phyloP scores from a whole-genome alignment of 805 yeast genomes.

The Kuraishia hungarica region DNA sequence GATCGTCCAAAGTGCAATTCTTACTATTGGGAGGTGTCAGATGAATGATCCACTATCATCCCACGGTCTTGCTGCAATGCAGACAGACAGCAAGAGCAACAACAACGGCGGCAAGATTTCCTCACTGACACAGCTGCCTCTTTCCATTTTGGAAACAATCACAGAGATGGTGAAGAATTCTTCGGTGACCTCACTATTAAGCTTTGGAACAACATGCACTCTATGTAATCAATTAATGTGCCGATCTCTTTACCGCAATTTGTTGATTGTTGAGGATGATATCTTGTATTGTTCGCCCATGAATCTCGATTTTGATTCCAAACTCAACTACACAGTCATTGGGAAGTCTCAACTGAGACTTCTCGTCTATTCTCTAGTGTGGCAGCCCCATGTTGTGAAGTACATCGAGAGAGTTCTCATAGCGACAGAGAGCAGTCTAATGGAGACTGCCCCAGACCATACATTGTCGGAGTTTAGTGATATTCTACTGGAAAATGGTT shows the following conservation, averaged over 20 bases:
- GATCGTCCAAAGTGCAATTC: too few relatives aligned
- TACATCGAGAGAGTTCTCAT: background rate
- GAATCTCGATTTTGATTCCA: background rate
- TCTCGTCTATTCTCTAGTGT: background rate
- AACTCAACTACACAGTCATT: background rate
- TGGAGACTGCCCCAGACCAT: background rate
- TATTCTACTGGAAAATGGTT: background rate
- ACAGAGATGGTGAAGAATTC: background rate
- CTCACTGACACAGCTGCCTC: background rate
- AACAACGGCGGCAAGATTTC: background rate
- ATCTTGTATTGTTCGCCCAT: background rate
- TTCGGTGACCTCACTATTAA: background rate
- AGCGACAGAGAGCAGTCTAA: background rate
- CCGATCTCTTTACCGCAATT: background rate
- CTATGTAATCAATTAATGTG: background rate
- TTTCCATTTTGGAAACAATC: background rate
- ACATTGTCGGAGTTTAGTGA: background rate
- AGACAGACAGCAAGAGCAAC: background rate
- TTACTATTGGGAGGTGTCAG: too few relatives aligned
- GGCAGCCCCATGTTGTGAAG: background rate
- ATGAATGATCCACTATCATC: too few relatives aligned
- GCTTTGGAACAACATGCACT: background rate
- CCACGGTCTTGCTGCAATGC: too few relatives aligned
- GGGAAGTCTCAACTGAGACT: background rate
- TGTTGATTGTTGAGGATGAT: background rate